Percentiles rank a stretch among this genome's conserved stretches.
phyloP scores from a whole-genome alignment of 2,329 filamentous ascomycete species.

The Pseudofabraea citricarpa region DNA sequence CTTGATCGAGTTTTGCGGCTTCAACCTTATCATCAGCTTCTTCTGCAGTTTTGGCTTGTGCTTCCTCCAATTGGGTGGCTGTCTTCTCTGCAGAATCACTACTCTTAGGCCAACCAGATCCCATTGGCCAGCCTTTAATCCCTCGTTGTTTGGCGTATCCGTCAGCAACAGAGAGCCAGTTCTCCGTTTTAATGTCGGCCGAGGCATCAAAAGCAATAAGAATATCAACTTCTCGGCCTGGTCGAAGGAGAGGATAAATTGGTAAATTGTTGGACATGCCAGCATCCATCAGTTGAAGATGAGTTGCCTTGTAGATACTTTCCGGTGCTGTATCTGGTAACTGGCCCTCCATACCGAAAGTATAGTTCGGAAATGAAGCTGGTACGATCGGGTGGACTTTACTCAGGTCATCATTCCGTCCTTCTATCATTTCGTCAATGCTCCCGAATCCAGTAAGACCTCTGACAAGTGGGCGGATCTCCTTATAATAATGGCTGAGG shows the following conservation, averaged over 20 bases:
- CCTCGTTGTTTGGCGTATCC: conserved; percentile 87
- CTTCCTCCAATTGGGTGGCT: conserved; percentile 60
- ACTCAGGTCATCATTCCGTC: conserved; percentile 75
- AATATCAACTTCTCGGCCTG: conserved; percentile 83
- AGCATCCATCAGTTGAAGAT: conserved; percentile 88
- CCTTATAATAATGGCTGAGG: conserved; percentile 90
- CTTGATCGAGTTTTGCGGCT: conserved; percentile 49
- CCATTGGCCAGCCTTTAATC: conserved; percentile 91
- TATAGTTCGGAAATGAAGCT: conserved; percentile 85
- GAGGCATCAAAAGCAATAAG: conserved; percentile 92
- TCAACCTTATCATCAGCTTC: conserved; percentile 61
- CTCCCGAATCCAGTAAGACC: conserved; percentile 69
- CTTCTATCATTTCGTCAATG: conserved; percentile 78
- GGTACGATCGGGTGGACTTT: conserved; percentile 95
- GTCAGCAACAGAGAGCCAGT: conserved; percentile 92
- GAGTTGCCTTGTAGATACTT: conserved; percentile 64
- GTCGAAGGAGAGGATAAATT: conserved; percentile 87
- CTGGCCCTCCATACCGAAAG: conserved; percentile 71
- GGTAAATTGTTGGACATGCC: conserved; percentile 99
- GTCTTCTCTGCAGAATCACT: conserved; percentile 55
- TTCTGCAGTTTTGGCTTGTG: conserved; percentile 50
- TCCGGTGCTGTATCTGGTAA: conserved; percentile 75
- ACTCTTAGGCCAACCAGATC: conserved; percentile 82
- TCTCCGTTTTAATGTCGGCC: conserved; percentile 83
- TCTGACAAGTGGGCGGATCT: conserved; percentile 77